A percentile compares a stretch with the other conserved stretches of the same genome.
phyloP scores from a whole-genome alignment of 805 yeast genomes.

The Priceomyces haplophilus region DNA sequence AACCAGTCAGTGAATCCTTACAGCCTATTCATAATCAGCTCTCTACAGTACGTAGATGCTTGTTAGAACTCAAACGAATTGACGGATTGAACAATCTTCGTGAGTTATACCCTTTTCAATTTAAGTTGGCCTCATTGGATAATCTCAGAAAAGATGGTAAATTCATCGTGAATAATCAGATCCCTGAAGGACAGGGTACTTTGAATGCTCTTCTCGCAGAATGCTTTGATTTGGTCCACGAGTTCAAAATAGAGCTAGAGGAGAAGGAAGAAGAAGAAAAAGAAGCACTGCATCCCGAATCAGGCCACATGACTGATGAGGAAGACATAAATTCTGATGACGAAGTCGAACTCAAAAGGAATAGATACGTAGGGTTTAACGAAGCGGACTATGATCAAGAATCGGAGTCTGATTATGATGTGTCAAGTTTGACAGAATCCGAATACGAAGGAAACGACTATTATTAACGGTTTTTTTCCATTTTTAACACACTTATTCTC shows the following conservation, averaged over 20 bases:
- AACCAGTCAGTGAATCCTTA: conserved; percentile 92
- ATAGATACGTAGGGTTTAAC: conserved; percentile 40
- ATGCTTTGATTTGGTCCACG: conserved; percentile 91
- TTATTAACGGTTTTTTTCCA: conserved; percentile 19
- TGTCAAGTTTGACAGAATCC: conserved; percentile 21
- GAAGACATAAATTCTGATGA: conserved; percentile 38
- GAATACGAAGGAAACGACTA: conserved; percentile 44
- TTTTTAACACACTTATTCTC: background rate
- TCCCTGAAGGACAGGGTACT: conserved; percentile 99
- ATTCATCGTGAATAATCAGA: conserved; percentile 79
- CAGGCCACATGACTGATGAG: conserved; percentile 21
- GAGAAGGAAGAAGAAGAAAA: conserved; percentile 46
- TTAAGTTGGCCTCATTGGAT: conserved; percentile 88
- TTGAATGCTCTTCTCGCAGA: conserved; percentile 86
- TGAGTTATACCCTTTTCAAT: conserved; percentile 92
- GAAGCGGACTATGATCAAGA: conserved; percentile 46
- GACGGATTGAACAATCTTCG: conserved; percentile 87
- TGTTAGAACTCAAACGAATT: conserved; percentile 84
- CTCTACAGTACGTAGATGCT: conserved; percentile 84
- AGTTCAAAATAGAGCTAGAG: conserved; percentile 80
- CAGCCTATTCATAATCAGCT: conserved; percentile 93
- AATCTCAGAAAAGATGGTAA: conserved; percentile 87
- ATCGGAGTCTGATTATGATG: conserved; percentile 26
- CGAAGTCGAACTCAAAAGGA: conserved; percentile 44
- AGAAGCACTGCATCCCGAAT: conserved; percentile 14